phyloP scores from a whole-genome alignment of 805 yeast species.

The Ogataea henricii region DNA sequence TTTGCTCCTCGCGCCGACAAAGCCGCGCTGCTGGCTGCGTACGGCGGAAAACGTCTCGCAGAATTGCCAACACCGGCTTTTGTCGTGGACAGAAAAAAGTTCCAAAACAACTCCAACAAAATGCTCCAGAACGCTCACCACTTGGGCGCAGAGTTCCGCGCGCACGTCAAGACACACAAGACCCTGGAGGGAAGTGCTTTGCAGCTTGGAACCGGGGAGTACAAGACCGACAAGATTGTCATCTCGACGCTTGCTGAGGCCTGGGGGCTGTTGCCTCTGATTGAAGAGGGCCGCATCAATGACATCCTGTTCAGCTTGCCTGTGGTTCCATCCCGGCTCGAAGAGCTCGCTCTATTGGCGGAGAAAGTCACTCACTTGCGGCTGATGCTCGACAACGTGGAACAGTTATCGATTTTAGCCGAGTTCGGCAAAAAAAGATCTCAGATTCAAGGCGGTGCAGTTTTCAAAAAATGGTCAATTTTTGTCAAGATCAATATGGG shows the following conservation, averaged over 20 bases:
- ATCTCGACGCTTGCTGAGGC: slow-evolving; percentile 74
- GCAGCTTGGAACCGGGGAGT: slow-evolving; percentile 52
- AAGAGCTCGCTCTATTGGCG: slow-evolving; percentile 48
- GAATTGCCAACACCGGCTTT: slow-evolving; percentile 61
- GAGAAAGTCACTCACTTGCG: slow-evolving; percentile 46
- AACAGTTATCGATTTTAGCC: slow-evolving; percentile 53
- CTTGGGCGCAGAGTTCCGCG: slow-evolving; percentile 52
- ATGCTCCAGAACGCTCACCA: slow-evolving; percentile 50
- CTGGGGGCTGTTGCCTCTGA: slow-evolving; percentile 44
- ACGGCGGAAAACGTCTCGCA: slow-evolving; percentile 44
- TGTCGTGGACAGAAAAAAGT: slow-evolving; percentile 44
- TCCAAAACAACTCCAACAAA: slow-evolving; percentile 45
- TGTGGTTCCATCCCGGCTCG: slow-evolving; percentile 48
- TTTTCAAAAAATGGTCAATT: slow-evolving; percentile 53
- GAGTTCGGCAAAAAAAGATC: slow-evolving; percentile 35
- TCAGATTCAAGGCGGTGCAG: slow-evolving; percentile 2
- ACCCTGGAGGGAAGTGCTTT: slow-evolving; percentile 57
- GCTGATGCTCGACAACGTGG: slow-evolving; percentile 61
- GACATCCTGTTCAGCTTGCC: slow-evolving; percentile 65
- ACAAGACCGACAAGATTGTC: slow-evolving; percentile 51
- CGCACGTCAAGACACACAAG: slow-evolving; percentile 79
- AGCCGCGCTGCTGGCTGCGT: slow-evolving; percentile 25
- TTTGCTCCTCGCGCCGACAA: slow-evolving; percentile 29
- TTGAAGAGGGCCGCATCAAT: slow-evolving; percentile 34
- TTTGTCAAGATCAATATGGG: slow-evolving; percentile 75